phyloP scores from a whole-genome alignment of 2,329 filamentous ascomycete genomes.

The Arthrobotrys entomopaga region DNA sequence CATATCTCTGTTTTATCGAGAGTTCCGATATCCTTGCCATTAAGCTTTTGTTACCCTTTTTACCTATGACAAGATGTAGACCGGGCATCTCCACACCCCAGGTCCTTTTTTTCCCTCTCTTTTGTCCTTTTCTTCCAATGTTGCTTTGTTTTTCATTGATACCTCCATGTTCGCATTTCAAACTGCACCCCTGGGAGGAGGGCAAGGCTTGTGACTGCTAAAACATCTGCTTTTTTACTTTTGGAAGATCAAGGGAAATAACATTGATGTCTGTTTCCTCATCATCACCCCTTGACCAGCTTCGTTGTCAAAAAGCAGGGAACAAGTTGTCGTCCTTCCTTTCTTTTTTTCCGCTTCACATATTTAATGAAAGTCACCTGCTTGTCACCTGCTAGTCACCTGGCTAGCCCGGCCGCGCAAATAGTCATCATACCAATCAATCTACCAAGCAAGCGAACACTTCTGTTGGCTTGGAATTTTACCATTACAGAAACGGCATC shows the following conservation, averaged over 20 bases:
- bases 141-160: slow-evolving; percentile 29
- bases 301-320: slow-evolving; percentile 43
- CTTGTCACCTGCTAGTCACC: slow-evolving; percentile 22
- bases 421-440: slow-evolving; percentile 46
- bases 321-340: slow-evolving; percentile 20
- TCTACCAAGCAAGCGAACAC: slow-evolving; percentile 41
- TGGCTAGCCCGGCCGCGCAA: slow-evolving; percentile 35
- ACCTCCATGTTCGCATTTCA: slow-evolving; percentile 18
- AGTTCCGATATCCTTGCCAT: slow-evolving; percentile 49
- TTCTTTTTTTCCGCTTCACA: slow-evolving; percentile 21
- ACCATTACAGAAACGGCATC: slow-evolving; percentile 38
- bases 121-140: slow-evolving; percentile 29
- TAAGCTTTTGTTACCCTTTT: slow-evolving; percentile 18
- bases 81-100: slow-evolving; percentile 17
- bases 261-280: slow-evolving; percentile 17
- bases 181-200: slow-evolving; percentile 14
- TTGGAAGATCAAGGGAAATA: slow-evolving; percentile 6
- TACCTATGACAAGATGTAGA: slow-evolving; percentile 27
- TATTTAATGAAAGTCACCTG: slow-evolving; percentile 49
- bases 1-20: slow-evolving; percentile 23
- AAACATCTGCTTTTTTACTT: slow-evolving; percentile 21
- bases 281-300: slow-evolving; percentile 21
- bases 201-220: slow-evolving; percentile 51
- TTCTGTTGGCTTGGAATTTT: slow-evolving; percentile 36
- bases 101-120: slow-evolving; percentile 10